phyloP scores from a whole-genome alignment of 2,329 filamentous ascomycete species.

The Colletotrichum paranaense region DNA sequence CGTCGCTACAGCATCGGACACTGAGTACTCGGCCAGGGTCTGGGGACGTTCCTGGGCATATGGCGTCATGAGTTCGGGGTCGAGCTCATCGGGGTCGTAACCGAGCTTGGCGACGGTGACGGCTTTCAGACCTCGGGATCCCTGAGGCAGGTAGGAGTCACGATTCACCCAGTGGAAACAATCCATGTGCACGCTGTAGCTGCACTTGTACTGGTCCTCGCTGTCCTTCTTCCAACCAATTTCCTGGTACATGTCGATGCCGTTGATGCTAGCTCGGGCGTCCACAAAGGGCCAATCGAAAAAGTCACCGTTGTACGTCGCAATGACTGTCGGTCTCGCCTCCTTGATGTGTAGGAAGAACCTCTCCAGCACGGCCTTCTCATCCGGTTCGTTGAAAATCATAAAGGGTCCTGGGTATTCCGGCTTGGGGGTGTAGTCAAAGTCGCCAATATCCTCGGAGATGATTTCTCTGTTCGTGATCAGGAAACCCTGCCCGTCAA shows the following conservation, averaged over 20 bases:
- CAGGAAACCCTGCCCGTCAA: constrained; percentile 96
- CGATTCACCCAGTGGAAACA: constrained; percentile 99
- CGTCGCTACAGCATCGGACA: constrained; percentile 97
- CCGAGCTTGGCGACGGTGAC: constrained; percentile 98
- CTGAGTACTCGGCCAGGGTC: constrained; percentile 95
- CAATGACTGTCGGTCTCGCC: constrained; percentile 93
- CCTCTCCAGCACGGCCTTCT: constrained; percentile 86
- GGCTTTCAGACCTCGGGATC: constrained; percentile 95
- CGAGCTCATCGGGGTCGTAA: constrained; percentile 97
- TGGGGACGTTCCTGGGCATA: constrained; percentile 92
- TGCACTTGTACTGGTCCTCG: constrained; percentile 96
- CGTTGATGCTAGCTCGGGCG: constrained; percentile 89
- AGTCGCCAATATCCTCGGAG: constrained; percentile 96
- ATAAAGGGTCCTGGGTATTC: constrained; percentile 96
- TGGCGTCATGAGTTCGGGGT: constrained; percentile 96
- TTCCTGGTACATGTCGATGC: constrained; percentile 99
- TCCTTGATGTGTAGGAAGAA: constrained; percentile 98
- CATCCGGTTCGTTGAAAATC: constrained; percentile 97
- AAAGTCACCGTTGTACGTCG: constrained; percentile 99
- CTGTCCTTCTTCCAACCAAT: constrained; percentile 96
- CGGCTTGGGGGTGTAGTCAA: constrained; percentile 97
- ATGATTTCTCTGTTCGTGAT: constrained; percentile 99
- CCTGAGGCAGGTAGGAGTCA: constrained; percentile 97
- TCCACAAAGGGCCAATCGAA: constrained; percentile 99
- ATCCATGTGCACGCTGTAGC: constrained; percentile 98